Percentiles rank a stretch among this genome's conserved stretches.
phyloP scores from a whole-genome alignment of 495 filamentous ascomycete species.

The Lepraria neglecta region DNA sequence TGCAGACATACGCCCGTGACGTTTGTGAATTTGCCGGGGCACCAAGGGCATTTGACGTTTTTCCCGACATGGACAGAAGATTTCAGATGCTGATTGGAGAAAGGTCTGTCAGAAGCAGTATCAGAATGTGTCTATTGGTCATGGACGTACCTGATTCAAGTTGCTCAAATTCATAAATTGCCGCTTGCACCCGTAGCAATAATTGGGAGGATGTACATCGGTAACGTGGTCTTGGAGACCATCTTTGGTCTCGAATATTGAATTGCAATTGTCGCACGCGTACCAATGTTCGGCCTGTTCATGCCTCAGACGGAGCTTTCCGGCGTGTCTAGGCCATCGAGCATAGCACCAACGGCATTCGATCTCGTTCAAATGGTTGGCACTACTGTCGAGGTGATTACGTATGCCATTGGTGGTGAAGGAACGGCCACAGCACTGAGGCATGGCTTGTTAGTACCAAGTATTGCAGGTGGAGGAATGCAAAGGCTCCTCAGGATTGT shows the following conservation, averaged over 20 bases:
- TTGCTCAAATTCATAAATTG: constrained; percentile 26
- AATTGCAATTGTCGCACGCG: constrained; percentile 24
- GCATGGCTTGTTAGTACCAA: constrained; percentile 11
- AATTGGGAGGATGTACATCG: constrained; percentile 21
- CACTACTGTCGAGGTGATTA: constrained; percentile 27
- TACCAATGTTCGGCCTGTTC: constrained; percentile 19
- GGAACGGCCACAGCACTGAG: constrained; percentile 23
- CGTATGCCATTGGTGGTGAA: constrained; percentile 19
- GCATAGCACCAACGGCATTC: constrained; percentile 24
- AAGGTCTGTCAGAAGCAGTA: background rate
- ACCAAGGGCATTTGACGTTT: constrained; percentile 31
- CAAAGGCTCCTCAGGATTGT: background rate
- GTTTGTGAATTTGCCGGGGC: constrained; percentile 25
- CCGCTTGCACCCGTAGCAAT: constrained; percentile 28
- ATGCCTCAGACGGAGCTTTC: constrained; percentile 18
- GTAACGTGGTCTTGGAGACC: constrained; percentile 25
- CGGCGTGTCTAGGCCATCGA: constrained; percentile 22
- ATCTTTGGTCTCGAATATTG: constrained; percentile 14
- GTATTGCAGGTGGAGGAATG: background rate
- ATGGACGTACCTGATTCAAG: constrained; percentile 25
- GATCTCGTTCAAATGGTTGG: constrained; percentile 19
- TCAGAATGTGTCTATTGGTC: background rate
- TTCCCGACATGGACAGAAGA: constrained; percentile 30
- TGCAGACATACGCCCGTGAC: constrained; percentile 29
- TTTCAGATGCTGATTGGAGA: constrained; percentile 26